Evolutionary conservation across 345 rosid species (phyloP), one percentile per base, ranked within the genome.

Genomic region (Rhodamnia rubescens): DNA sequence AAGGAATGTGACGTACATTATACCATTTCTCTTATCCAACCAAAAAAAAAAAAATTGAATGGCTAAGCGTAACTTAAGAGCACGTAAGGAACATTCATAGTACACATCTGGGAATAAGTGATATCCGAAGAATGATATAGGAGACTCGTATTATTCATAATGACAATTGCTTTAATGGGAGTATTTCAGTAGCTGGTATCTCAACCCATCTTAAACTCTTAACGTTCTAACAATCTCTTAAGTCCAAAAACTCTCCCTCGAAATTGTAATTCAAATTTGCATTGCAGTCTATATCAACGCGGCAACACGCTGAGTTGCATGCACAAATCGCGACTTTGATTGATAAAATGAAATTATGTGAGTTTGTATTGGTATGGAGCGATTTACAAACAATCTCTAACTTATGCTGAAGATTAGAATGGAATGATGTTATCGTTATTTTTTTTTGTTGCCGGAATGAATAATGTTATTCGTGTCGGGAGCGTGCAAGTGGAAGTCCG

Each of bases 401-500:
- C 74, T 61, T 61, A 27, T 15, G 42, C 21, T 10, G 2, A 29
- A 61, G 42, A 15, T 40, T 32, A 32, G 44, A 8, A 9, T 32
- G 21, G 16, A 32, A 16, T 32, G 11, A 32, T 22, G 12, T 32
- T 8, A 32, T 64, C 32, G 5, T 29, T 18, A 64, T 14, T 59
- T 16, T 3, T 59, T 7, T 16, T 16, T 64, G 7, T 64, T 4
- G 3, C 6, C 1, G 3, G 2, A 20, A 8, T 11, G 3, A 21
- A 55, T 55, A n/a, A 9, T 3, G 8, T 54, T 54, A 54, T 54
- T 54, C 7, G 75, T 29, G 20, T 59, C 2, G 13, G 69, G 9
- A n/a, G 36, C 7, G 18, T n/a, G 1, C 29, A n/a, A n/a, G 7
- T 1, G 1, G 2, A 61, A 29, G 40, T 12, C 2, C 5, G 1